phyloP scores from a whole-genome alignment of 2,329 filamentous ascomycete genomes.

The Passalora sequoiae region DNA sequence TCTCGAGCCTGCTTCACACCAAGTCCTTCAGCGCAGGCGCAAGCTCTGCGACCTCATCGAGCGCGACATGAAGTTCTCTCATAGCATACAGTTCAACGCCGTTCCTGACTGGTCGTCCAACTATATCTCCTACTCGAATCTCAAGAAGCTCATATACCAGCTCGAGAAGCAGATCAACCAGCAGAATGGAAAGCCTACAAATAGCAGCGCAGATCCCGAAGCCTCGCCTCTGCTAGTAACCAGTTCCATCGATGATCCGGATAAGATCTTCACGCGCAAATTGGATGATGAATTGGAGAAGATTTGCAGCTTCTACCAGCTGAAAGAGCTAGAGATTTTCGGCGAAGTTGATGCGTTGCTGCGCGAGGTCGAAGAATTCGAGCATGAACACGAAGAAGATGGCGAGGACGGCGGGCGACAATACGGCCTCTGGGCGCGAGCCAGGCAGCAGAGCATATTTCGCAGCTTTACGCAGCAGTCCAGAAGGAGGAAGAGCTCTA shows the following conservation, averaged over 20 bases:
- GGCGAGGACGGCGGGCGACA: slow-evolving; percentile 28
- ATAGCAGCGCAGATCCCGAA: slow-evolving; percentile 62
- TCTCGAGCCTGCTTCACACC: slow-evolving; percentile 13
- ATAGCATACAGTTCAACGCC: slow-evolving; percentile 98
- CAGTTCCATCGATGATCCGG: slow-evolving; percentile 58
- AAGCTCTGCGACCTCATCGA: slow-evolving; percentile 68
- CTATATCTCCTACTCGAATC: slow-evolving; percentile 96
- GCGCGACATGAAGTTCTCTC: slow-evolving; percentile 98
- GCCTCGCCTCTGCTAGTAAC: slow-evolving; percentile 70
- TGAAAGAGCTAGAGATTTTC: slow-evolving; percentile 84
- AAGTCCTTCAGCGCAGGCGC: slow-evolving; percentile 34
- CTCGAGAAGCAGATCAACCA: slow-evolving; percentile 76
- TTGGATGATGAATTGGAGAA: slow-evolving; percentile 90
- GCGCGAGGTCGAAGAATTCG: slow-evolving; percentile 64
- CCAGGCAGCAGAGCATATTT: slow-evolving; percentile 48
- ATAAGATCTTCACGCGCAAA: slow-evolving; percentile 73
- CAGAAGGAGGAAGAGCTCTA: slow-evolving; percentile 44
- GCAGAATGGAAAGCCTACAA: slow-evolving; percentile 37
- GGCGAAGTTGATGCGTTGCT: slow-evolving; percentile 75
- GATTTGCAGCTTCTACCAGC: slow-evolving; percentile 80
- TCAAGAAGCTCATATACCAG: slow-evolving; percentile 97
- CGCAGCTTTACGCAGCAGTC: slow-evolving; percentile 40
- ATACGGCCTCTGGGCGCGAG: slow-evolving; percentile 31
- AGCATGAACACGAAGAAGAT: slow-evolving; percentile 35
- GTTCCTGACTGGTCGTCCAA: slow-evolving; percentile 99